Conservation (phyloP, 257 asterid genomes). For the Nicotiana knightiana region DNA sequence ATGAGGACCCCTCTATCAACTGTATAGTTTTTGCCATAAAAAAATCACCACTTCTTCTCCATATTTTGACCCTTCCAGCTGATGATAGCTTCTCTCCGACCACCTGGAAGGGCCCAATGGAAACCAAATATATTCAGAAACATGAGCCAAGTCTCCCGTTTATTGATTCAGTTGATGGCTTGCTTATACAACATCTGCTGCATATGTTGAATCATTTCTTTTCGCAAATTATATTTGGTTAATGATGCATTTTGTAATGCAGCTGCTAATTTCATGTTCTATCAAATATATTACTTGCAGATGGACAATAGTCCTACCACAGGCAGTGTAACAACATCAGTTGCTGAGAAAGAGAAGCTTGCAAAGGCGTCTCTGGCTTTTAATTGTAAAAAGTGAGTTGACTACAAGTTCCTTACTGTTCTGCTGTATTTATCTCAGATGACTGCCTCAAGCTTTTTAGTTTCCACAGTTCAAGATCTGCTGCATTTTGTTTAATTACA, state of each 20-base stretch:
- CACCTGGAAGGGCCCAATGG: background rate
- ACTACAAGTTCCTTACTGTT: background rate
- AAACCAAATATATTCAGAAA: conserved; percentile 1
- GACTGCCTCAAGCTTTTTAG: background rate
- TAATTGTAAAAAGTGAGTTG: conserved; percentile 80
- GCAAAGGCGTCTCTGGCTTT: conserved; percentile 88
- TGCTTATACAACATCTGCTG: background rate
- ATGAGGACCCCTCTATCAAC: background rate
- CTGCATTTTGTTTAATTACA: background rate
- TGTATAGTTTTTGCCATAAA: background rate
- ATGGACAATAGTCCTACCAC: conserved; percentile 94
- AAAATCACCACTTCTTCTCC: background rate
- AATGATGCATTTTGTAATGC: background rate
- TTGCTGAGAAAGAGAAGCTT: conserved; percentile 68
- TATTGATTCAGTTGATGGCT: background rate
- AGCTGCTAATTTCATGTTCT: background rate
- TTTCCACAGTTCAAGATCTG: background rate
- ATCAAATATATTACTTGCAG: conserved; percentile 32
- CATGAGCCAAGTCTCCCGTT: background rate
- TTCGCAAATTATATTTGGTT: background rate
- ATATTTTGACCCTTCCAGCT: background rate
- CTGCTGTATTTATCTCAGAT: background rate
- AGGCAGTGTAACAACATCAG: conserved; percentile 86
- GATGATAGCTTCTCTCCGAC: background rate
- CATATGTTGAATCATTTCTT: background rate